Evolutionary conservation across 164 flowering plant species (phyloP), one percentile per base, ranked within the genome.

Genomic region (Protea cynaroides): DNA sequence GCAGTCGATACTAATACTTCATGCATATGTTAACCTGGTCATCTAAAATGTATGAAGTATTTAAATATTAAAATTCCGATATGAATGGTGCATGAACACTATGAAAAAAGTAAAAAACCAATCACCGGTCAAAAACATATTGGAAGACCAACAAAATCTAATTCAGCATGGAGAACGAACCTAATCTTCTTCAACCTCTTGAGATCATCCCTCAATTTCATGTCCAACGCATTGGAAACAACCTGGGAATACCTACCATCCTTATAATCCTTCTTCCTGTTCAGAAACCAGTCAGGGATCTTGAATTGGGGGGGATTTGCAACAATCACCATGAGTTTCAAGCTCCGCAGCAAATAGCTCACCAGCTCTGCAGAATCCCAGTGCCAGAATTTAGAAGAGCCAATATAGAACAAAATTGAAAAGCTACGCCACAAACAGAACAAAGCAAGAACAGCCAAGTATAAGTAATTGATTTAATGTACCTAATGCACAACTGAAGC

Each of bases 191-290:
- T 69, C 62, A 69, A 58, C 3, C 66, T 43, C 56, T 69, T 66
- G 2, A 68, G 29, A 61, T 68, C 71, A 52, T 68, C 71, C 57
- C 65, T 61, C 25, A 68, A 36, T 24, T 68, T 69, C 71, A 62
- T 69, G 62, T 69, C 71, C 62, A 69, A 24, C 0, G 62, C 62
- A 63, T 69, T 69, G 23, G 71, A 69, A 36, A 69, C 66, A 58
- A 69, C 71, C 52, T 69, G 71, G 18, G 71, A 69, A 50, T 69
- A 62, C 50, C 71, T 69, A 13, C 66, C 71, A 63, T 69, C 71
- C 66, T 69, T 69, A 43, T 69, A 62, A 51, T 69, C 71, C 61
- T 69, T 69, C 62, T 69, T 69, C 57, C 62, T 69, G 58, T 69
- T 69, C 66, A 62, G 56, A 49, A 69, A 69, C 71, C 66, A 69